A percentile compares a stretch with the other conserved stretches of the same genome.
Conservation (phyloP, 768 basidiomycete genomes). For the Suillus variegatus region DNA sequence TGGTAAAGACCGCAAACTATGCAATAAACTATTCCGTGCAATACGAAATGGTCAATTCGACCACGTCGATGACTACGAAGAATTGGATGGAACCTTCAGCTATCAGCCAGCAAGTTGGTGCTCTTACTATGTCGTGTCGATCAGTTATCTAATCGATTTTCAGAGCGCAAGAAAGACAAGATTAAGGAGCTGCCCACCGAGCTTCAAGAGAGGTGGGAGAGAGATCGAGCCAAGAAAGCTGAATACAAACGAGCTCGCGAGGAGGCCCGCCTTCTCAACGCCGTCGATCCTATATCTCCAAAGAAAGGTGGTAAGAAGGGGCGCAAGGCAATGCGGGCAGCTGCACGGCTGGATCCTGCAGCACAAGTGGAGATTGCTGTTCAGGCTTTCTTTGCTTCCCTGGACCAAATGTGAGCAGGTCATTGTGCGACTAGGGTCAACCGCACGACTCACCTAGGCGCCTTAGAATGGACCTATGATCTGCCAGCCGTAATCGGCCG, state of each 20-base stretch:
- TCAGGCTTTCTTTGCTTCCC: rapidly evolving
- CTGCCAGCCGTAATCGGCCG: too few relatives aligned
- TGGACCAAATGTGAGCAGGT: too few relatives aligned
- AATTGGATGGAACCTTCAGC: slow-evolving; percentile 25
- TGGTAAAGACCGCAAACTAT: slow-evolving; percentile 46
- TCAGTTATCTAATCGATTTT: slow-evolving; percentile 3
- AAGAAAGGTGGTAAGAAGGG: slow-evolving; percentile 71
- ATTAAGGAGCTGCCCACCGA: slow-evolving; percentile 53
- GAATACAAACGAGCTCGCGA: slow-evolving; percentile 66
- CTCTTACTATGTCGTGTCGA: neutral
- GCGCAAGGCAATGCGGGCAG: slow-evolving; percentile 65
- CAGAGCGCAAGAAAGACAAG: slow-evolving; percentile 47
- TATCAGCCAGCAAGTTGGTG: slow-evolving; percentile 52
- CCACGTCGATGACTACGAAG: slow-evolving; percentile 28
- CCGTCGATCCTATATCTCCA: slow-evolving; percentile 61
- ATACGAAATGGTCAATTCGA: slow-evolving; percentile 58
- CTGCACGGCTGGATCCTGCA: slow-evolving; percentile 44
- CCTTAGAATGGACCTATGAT: too few relatives aligned
- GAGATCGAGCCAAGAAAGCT: slow-evolving; percentile 84
- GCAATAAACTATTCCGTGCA: slow-evolving; percentile 60
- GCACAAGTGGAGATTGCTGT: too few relatives aligned
- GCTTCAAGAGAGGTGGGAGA: slow-evolving; percentile 71
- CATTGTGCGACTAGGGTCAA: too few relatives aligned
- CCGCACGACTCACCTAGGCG: too few relatives aligned
- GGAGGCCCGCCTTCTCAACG: slow-evolving; percentile 52